Evolutionary conservation across 345 rosid genomes (phyloP).

Genomic region (Gossypium mustelinum): DNA sequence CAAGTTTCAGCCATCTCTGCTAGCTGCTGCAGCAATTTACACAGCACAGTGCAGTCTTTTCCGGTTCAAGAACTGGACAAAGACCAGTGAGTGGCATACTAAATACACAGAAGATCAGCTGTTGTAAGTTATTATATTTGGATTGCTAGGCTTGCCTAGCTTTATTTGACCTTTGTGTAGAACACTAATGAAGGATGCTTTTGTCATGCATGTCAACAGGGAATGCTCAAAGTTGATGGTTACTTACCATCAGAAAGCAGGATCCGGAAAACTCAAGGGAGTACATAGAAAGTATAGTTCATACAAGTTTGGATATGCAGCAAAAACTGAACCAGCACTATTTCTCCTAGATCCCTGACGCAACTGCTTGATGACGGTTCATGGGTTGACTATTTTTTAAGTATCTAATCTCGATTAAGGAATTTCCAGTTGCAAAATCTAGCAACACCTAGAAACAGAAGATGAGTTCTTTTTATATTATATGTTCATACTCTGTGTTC

Average conservation of each 20-base stretch:
- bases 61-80: background rate
- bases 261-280: conserved; percentile 1
- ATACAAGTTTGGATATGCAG: background rate
- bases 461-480: background rate
- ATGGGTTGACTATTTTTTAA: no score
- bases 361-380: background rate
- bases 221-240: conserved; percentile 5
- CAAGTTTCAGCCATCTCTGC: conserved; percentile 48
- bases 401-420: background rate
- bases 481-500: no score
- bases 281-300: conserved; percentile 1
- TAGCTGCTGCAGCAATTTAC: conserved; percentile 69
- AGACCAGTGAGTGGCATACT: background rate
- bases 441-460: background rate
- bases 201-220: background rate
- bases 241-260: conserved; percentile 10
- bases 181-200: background rate
- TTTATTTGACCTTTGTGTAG: background rate
- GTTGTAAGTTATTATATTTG: conserved; percentile 1
- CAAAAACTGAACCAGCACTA: conserved; percentile 6
- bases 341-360: conserved; percentile 2
- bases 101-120: conserved; percentile 9
- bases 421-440: background rate
- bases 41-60: conserved; percentile 48
- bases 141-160: background rate